A percentile compares a stretch with the other conserved stretches of the same genome.
These are phyloP conservation scores for Lagerstroemia fauriei DNA, from an alignment of 441 rosid species.

Conservation along the genomic window DNA sequence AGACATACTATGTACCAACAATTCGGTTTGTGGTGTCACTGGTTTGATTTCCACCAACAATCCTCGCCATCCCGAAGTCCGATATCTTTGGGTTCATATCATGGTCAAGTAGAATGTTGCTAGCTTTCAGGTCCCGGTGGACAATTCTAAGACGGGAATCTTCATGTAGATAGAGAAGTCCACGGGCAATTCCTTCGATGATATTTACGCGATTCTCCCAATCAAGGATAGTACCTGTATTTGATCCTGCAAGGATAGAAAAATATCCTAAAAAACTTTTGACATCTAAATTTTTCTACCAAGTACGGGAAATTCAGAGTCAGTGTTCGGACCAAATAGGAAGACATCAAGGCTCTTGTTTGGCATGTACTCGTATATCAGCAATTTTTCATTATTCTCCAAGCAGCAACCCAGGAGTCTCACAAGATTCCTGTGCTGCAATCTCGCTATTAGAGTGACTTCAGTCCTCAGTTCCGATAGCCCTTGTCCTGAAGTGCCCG, in stretches of 20 bases:
- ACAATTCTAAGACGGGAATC: not conserved
- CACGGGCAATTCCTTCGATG: not conserved
- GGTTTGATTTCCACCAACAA: not conserved
- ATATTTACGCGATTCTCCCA: not conserved
- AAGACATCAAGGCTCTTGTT: too few relatives aligned
- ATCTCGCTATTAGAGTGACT: too few relatives aligned
- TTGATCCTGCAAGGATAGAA: not conserved
- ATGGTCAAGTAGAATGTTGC: not conserved
- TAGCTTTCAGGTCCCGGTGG: not conserved
- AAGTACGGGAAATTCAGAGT: too few relatives aligned
- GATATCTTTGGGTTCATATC: not conserved
- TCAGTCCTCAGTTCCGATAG: too few relatives aligned
- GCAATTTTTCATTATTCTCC: too few relatives aligned
- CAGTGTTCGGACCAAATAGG: too few relatives aligned
- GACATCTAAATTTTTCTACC: too few relatives aligned
- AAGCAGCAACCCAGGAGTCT: too few relatives aligned
- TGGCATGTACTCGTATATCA: too few relatives aligned
- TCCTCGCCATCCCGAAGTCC: not conserved
- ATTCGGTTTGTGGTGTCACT: not conserved
- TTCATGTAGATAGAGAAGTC: not conserved
- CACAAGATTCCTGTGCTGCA: too few relatives aligned
- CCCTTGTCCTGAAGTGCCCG: too few relatives aligned
- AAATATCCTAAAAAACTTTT: too few relatives aligned
- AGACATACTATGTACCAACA: not conserved
- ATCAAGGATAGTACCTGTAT: not conserved